phyloP scores from a whole-genome alignment of 208 protist species.

The Lotmaria passim region DNA sequence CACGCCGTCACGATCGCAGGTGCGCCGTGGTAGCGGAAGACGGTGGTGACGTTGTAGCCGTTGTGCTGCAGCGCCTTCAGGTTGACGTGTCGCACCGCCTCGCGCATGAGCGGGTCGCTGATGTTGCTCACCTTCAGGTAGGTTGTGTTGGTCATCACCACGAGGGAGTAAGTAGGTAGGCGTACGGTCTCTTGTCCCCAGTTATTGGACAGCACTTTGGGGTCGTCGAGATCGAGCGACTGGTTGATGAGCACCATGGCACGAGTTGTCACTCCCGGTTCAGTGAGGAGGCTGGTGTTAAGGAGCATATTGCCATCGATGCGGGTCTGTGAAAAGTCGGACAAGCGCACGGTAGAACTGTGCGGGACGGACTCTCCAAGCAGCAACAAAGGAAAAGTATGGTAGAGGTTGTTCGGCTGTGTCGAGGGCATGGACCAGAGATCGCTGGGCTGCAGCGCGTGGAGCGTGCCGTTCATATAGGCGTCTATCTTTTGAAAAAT shows the following conservation, averaged over 20 bases:
- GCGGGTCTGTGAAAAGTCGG: not conserved
- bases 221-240: not conserved
- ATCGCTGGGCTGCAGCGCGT: not conserved
- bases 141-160: not conserved
- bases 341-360: not conserved
- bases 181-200: slow-evolving; percentile 13
- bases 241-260: slow-evolving; percentile 8
- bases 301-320: slow-evolving; percentile 1
- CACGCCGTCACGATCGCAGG: slow-evolving; percentile 10
- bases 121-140: slow-evolving; percentile 32
- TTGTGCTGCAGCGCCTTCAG: slow-evolving; percentile 4
- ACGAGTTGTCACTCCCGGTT: not conserved
- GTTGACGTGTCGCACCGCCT: slow-evolving; percentile 37
- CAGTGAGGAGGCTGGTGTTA: not conserved
- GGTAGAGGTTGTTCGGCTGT: slow-evolving; percentile 7
- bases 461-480: not conserved
- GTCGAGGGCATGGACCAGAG: not conserved
- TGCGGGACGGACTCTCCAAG: not conserved
- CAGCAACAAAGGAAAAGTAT: not conserved
- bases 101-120: slow-evolving; percentile 39
- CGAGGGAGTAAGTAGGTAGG: not conserved
- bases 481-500: not conserved
- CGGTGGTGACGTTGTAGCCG: not conserved
- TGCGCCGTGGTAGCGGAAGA: slow-evolving; percentile 9
- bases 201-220: slow-evolving; percentile 27